Evolutionary conservation across 768 basidiomycete species (phyloP).

Genomic region (Tubosaeta brunneosetosa): DNA sequence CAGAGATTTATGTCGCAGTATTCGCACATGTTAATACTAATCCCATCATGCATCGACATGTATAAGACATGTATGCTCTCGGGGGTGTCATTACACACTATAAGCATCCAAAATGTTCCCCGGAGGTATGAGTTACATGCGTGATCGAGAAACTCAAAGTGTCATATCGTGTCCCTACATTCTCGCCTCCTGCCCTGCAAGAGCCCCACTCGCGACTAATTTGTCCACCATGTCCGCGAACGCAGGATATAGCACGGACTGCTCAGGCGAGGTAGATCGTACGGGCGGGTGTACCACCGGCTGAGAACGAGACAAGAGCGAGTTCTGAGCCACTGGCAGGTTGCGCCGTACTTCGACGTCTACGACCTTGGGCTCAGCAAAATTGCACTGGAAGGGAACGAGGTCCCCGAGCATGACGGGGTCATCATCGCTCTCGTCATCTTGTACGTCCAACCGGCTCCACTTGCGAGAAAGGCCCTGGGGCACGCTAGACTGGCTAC

Average conservation of each 20-base stretch:
- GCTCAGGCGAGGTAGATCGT: constrained; percentile 7
- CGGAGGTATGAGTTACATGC: not conserved
- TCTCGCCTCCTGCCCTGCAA: not conserved
- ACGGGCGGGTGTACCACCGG: constrained; percentile 12
- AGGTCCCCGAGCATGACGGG: constrained; percentile 24
- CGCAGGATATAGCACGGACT: constrained; percentile 17
- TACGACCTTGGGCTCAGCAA: not conserved
- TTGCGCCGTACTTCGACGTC: constrained; percentile 14
- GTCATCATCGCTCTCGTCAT: constrained; percentile 14
- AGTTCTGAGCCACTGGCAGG: not conserved
- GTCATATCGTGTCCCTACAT: not conserved
- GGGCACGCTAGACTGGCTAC: constrained; percentile 11
- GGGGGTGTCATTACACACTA: not conserved
- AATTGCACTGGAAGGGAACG: not conserved
- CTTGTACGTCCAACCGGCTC: constrained; percentile 27
- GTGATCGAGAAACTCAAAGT: not conserved
- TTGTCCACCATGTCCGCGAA: constrained; percentile 24
- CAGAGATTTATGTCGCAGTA: constrained; percentile 1
- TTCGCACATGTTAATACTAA: not conserved
- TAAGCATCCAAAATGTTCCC: not conserved
- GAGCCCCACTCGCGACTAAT: constrained; percentile 15
- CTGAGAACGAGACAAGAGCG: constrained; percentile 24
- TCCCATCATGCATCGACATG: constrained; percentile 3
- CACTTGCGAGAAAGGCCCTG: constrained; percentile 27
- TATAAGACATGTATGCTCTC: not conserved